These are phyloP conservation scores for Candida easanensis DNA, from an alignment of 805 yeast genomes.

Conservation along the genomic window DNA sequence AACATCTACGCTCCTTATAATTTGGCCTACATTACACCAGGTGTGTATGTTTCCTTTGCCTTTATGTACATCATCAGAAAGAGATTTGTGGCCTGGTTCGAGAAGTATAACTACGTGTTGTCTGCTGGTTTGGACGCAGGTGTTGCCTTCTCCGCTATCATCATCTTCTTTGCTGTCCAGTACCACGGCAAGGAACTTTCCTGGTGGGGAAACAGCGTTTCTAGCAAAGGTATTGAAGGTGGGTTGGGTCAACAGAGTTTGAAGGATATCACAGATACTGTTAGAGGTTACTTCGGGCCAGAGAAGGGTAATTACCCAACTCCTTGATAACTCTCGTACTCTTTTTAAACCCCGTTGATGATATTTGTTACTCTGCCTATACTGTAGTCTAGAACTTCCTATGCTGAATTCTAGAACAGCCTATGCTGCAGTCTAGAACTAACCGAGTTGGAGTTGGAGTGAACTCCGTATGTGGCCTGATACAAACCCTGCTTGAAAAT, in stretches of 20 bases:
- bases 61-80: constrained; percentile 42
- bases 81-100: constrained; percentile 52
- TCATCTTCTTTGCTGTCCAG: constrained; percentile 50
- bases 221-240: constrained; percentile 37
- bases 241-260: constrained; percentile 26
- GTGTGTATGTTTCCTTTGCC: constrained; percentile 30
- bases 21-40: constrained; percentile 35
- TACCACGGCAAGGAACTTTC: constrained; percentile 39
- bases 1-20: constrained; percentile 48
- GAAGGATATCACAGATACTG: constrained; percentile 10
- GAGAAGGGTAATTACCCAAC: constrained; percentile 17
- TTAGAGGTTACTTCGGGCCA: constrained; percentile 23
- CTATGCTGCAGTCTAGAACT: too few relatives aligned
- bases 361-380: too few relatives aligned
- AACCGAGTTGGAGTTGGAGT: too few relatives aligned
- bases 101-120: constrained; percentile 46
- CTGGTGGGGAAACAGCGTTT: constrained; percentile 67
- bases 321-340: too few relatives aligned
- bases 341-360: too few relatives aligned
- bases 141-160: constrained; percentile 53
- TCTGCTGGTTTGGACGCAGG: constrained; percentile 59
- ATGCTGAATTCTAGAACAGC: too few relatives aligned
- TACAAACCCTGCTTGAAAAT: too few relatives aligned
- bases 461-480: too few relatives aligned
- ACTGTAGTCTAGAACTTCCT: too few relatives aligned